Conservation (phyloP, 352 stramenopile species). For the Globisporangium okanoganense region DNA sequence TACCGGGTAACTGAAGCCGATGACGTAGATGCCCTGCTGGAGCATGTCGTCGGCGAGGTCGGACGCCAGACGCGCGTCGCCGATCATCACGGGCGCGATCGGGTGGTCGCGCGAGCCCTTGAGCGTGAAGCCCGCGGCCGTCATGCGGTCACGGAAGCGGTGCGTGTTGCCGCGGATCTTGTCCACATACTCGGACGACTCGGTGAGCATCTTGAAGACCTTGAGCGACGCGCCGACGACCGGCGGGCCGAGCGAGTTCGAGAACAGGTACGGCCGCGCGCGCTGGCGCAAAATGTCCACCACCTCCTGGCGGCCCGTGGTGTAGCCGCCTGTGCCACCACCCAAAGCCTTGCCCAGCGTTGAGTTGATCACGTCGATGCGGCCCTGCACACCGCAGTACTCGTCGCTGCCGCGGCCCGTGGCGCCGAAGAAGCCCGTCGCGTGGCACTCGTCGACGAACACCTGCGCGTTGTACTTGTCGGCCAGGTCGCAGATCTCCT, state of each 20-base stretch:
- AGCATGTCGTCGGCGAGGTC: constrained; percentile 92
- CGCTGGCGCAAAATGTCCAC: constrained; percentile 91
- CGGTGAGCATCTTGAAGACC: constrained; percentile 91
- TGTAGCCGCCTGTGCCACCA: constrained; percentile 92
- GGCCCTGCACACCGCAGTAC: constrained; percentile 86
- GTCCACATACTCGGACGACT: constrained; percentile 82
- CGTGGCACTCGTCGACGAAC: constrained; percentile 94
- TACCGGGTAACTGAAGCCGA: constrained; percentile 94
- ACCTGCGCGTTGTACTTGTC: constrained; percentile 92
- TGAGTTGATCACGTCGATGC: constrained; percentile 94
- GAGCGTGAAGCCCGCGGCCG: constrained; percentile 86
- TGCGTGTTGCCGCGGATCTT: constrained; percentile 89
- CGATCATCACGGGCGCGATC: constrained; percentile 91
- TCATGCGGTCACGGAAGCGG: constrained; percentile 91
- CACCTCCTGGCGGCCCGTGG: constrained; percentile 83
- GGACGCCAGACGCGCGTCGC: constrained; percentile 86
- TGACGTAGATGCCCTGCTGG: constrained; percentile 92
- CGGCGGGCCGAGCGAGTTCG: constrained; percentile 90
- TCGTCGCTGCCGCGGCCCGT: constrained; percentile 91
- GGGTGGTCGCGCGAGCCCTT: constrained; percentile 86
- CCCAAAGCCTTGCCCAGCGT: constrained; percentile 93
- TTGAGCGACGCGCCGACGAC: constrained; percentile 92
- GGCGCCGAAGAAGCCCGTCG: constrained; percentile 91
- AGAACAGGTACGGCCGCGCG: constrained; percentile 92
- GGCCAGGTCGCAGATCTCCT: constrained; percentile 88